Conservation (phyloP, 1,284 basidiomycete species). For the Grifola frondosa region DNA sequence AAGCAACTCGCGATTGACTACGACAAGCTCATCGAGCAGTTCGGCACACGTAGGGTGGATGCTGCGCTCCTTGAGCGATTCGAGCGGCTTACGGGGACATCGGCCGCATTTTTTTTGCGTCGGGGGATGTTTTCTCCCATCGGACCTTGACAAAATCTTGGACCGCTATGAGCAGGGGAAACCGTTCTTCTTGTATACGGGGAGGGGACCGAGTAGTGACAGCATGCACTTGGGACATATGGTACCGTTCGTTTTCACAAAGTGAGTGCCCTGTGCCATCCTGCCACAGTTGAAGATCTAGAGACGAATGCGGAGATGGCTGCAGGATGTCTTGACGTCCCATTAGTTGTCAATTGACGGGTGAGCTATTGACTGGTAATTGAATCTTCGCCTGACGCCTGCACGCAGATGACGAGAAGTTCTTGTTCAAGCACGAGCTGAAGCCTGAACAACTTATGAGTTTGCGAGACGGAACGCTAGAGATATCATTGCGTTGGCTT, state of each 20-base stretch:
- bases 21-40: conserved; percentile 92
- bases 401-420: conserved; percentile 92
- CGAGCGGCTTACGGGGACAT: conserved; percentile 87
- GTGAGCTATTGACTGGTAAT: too few relatives aligned
- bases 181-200: conserved; percentile 98
- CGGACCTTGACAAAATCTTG: conserved; percentile 93
- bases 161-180: conserved; percentile 96
- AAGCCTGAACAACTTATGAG: conserved; percentile 87
- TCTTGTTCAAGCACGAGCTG: conserved; percentile 94
- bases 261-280: conserved; percentile 58
- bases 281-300: too few relatives aligned
- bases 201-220: conserved; percentile 93
- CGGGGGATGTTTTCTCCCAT: conserved; percentile 98
- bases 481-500: conserved; percentile 98
- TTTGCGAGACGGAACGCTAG: conserved; percentile 88
- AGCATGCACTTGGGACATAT: conserved; percentile 99
- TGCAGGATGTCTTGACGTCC: conserved; percentile 97
- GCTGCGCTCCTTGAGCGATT: conserved; percentile 83
- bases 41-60: conserved; percentile 88
- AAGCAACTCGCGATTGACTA: conserved; percentile 94
- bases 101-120: conserved; percentile 88
- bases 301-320: conserved; percentile 62
- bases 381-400: neutral
- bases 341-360: conserved; percentile 95
- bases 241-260: conserved; percentile 97